Percentiles rank a stretch among this genome's conserved stretches.
Evolutionary conservation across 257 asterid species (phyloP).

Genomic region (Striga asiatica): DNA sequence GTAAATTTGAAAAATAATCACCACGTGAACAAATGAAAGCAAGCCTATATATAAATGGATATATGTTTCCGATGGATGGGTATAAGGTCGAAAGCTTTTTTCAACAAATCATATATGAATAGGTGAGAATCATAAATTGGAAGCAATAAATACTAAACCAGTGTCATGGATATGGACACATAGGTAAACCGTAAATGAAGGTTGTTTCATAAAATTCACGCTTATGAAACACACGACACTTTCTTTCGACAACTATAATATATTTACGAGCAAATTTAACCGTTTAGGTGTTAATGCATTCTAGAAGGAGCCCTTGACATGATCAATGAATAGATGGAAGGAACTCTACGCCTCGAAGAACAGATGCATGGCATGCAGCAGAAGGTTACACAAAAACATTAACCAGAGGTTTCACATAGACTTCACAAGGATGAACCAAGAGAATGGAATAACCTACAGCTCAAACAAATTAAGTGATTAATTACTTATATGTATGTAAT

Average conservation of each 20-base stretch:
- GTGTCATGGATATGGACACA: background rate
- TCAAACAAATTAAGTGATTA: slow-evolving; percentile 6
- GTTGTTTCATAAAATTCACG: background rate
- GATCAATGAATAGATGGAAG: no score
- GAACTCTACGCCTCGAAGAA: no score
- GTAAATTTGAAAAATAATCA: no score
- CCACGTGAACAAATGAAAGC: background rate
- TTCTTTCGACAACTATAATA: no score
- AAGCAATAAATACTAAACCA: slow-evolving; percentile 4
- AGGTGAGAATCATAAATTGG: background rate
- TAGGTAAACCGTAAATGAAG: background rate
- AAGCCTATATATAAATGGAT: background rate
- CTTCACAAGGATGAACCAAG: no score
- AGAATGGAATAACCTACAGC: background rate
- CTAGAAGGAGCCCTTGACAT: no score
- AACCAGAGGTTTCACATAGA: background rate
- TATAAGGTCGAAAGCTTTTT: slow-evolving; percentile 7
- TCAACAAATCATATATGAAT: background rate
- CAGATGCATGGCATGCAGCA: background rate
- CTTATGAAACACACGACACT: no score
- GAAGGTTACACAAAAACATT: background rate
- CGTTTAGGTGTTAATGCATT: no score
- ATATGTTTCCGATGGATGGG: background rate
- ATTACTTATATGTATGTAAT: background rate
- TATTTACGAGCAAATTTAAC: no score